Conservation (phyloP, 1,284 basidiomycete species). For the Agaricales sp. region DNA sequence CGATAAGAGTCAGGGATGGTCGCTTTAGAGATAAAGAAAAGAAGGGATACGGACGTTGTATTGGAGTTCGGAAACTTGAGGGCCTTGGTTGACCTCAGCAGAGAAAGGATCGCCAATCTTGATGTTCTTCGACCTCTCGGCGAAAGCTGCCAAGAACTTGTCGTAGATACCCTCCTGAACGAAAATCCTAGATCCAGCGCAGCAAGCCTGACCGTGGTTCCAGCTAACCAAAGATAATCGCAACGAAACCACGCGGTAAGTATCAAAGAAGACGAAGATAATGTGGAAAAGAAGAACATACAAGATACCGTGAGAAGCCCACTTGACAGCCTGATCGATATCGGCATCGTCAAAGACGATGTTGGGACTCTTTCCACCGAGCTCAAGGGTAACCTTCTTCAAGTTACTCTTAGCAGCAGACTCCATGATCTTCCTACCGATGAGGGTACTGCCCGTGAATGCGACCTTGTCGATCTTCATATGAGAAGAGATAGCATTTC, state of each 20-base stretch:
- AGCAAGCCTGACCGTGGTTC: slow-evolving; percentile 81
- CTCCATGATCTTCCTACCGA: slow-evolving; percentile 81
- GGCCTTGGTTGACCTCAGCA: slow-evolving; percentile 67
- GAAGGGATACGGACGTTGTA: slow-evolving; percentile 37
- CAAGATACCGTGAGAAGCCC: slow-evolving; percentile 78
- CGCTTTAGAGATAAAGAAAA: not conserved
- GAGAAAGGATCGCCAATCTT: slow-evolving; percentile 79
- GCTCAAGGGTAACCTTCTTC: slow-evolving; percentile 85
- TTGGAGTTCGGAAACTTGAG: slow-evolving; percentile 74
- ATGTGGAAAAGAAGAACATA: slow-evolving; percentile 21
- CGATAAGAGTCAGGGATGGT: not conserved
- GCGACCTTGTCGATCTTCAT: slow-evolving; percentile 63
- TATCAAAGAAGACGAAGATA: not conserved
- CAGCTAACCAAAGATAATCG: slow-evolving; percentile 42
- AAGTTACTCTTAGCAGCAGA: slow-evolving; percentile 78
- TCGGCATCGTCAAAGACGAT: slow-evolving; percentile 67
- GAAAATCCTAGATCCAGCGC: slow-evolving; percentile 79
- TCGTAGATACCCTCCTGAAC: slow-evolving; percentile 82
- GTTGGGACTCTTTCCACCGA: slow-evolving; percentile 88
- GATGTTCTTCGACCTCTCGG: slow-evolving; percentile 42
- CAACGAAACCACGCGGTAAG: slow-evolving; percentile 31
- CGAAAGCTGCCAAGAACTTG: slow-evolving; percentile 57
- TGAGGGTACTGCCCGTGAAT: slow-evolving; percentile 70
- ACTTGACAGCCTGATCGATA: slow-evolving; percentile 72
- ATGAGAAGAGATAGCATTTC: slow-evolving; percentile 44